Percentiles rank a stretch among this genome's conserved stretches.
Conservation (phyloP, 2,329 filamentous ascomycete genomes). For the Pseudopyricularia cyperi region DNA sequence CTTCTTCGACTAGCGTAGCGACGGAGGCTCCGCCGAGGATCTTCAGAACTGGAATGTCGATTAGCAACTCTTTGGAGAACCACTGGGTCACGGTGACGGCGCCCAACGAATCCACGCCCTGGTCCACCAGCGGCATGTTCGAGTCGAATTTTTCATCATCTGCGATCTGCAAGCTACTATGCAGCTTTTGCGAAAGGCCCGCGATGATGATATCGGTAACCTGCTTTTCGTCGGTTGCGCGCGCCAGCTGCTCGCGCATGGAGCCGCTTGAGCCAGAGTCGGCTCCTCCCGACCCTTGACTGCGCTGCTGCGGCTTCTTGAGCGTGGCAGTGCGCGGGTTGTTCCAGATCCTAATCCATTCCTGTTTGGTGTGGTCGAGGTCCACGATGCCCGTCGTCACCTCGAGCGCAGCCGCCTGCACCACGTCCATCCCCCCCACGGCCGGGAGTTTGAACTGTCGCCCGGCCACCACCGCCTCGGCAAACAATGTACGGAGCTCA, state of each 20-base stretch:
- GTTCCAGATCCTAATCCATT: no score
- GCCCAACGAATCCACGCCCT: background rate
- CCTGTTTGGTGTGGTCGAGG: no score
- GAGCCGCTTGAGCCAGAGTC: no score
- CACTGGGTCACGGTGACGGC: background rate
- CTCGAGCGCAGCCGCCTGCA: background rate
- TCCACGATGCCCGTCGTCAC: background rate
- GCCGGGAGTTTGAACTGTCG: background rate
- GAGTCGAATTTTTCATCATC: background rate
- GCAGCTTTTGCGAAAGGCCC: background rate
- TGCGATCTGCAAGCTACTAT: background rate
- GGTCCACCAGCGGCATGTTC: background rate
- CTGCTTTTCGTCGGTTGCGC: background rate
- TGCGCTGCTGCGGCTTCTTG: no score
- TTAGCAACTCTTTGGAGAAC: background rate
- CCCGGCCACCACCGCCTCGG: slow-evolving; percentile 2
- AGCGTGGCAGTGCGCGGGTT: no score
- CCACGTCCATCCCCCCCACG: background rate
- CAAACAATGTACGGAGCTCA: background rate
- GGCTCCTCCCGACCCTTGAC: no score
- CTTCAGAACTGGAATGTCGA: background rate
- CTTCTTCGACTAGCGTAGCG: background rate
- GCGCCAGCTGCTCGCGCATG: background rate
- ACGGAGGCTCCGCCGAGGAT: background rate
- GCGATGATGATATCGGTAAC: background rate